Conservation (phyloP, 2,329 filamentous ascomycete genomes). For the Ceratocystis cacaofunesta region DNA sequence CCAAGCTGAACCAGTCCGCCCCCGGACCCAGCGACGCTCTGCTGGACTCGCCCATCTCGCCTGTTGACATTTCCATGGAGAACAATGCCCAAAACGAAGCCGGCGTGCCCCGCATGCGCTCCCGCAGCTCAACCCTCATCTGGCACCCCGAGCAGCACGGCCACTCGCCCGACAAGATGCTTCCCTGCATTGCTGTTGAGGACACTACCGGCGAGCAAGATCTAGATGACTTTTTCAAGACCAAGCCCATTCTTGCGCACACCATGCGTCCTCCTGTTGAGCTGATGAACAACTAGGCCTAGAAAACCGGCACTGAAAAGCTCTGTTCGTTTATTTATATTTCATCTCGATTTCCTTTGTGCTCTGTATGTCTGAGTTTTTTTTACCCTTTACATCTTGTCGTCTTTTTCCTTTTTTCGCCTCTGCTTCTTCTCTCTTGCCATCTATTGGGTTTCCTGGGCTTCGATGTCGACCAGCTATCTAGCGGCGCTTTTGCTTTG, state of each 20-base stretch:
- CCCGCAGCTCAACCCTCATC: conserved; percentile 50
- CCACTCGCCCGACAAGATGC: conserved; percentile 30
- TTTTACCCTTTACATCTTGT: background rate
- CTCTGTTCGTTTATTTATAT: background rate
- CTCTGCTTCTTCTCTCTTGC: background rate
- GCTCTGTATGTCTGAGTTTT: background rate
- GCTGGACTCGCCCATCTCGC: conserved; percentile 27
- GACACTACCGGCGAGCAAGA: conserved; percentile 44
- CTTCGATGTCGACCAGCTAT: background rate
- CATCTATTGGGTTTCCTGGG: conserved; percentile 1
- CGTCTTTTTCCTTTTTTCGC: background rate
- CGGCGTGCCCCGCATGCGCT: conserved; percentile 28
- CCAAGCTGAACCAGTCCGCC: conserved; percentile 40
- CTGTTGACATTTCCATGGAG: conserved; percentile 25
- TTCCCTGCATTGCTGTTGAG: conserved; percentile 52
- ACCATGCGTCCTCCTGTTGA: conserved; percentile 50
- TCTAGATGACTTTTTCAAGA: conserved; percentile 31
- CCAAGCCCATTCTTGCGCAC: conserved; percentile 28
- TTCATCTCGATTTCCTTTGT: background rate
- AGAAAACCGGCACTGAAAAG: conserved; percentile 6
- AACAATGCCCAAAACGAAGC: conserved; percentile 18
- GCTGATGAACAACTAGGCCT: conserved; percentile 37
- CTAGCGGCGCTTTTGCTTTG: conserved; percentile 6
- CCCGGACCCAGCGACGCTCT: conserved; percentile 17
- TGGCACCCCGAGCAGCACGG: conserved; percentile 46